Percentiles rank a stretch among this genome's conserved stretches.
Conservation (phyloP, 2,329 filamentous ascomycete species). For the Nothomitra cinnamomea region DNA sequence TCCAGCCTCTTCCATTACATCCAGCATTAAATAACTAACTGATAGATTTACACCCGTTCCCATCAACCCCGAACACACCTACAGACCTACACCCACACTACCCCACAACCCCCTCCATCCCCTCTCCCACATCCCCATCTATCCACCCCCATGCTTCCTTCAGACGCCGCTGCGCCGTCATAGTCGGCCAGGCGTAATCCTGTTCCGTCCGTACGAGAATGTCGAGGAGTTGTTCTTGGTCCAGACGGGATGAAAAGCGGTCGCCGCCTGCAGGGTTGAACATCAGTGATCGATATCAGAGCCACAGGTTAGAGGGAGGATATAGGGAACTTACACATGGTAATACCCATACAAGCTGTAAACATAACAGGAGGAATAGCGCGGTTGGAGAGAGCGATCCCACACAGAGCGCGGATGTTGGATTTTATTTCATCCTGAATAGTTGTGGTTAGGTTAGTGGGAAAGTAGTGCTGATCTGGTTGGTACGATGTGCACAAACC, state of each 20-base stretch:
- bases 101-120: too few species aligned
- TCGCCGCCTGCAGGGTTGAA: conserved; percentile 26
- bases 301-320: background rate
- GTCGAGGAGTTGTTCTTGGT: conserved; percentile 32
- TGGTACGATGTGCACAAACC: conserved; percentile 16
- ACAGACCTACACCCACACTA: too few species aligned
- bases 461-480: too few species aligned
- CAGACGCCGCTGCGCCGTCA: conserved; percentile 29
- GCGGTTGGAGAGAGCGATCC: conserved; percentile 39
- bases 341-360: conserved; percentile 37
- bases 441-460: conserved; percentile 7
- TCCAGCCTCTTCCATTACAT: too few species aligned
- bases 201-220: conserved; percentile 31
- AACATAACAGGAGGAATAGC: conserved; percentile 39
- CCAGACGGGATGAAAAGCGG: conserved; percentile 27
- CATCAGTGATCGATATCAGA: background rate
- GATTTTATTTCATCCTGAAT: conserved; percentile 26
- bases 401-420: conserved; percentile 37
- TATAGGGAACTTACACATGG: conserved; percentile 27
- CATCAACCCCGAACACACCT: too few species aligned
- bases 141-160: conserved; percentile 33
- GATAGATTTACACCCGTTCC: too few species aligned
- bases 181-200: conserved; percentile 36
- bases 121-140: background rate
- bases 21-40: too few species aligned